Evolutionary conservation across 2,329 filamentous ascomycete species (phyloP), one percentile per base, ranked within the genome.

Genomic region (Colletotrichum sp.): DNA sequence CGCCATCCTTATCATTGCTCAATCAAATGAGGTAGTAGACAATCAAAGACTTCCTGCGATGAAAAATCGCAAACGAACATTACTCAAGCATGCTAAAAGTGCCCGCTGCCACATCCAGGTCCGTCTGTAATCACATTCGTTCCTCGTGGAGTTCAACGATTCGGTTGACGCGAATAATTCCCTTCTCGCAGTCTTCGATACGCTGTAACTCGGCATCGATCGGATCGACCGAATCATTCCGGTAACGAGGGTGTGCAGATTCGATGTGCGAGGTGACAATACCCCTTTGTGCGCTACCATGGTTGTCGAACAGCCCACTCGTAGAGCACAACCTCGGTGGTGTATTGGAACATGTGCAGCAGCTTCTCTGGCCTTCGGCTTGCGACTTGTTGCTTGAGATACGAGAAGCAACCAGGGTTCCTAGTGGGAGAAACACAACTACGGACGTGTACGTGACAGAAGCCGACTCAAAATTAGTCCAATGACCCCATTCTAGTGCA

Each of bases 401-500:
- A 47, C 86, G 85, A 76, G 89, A 87, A 9, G 89, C 89, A 16
- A 87, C 82, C 34, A 90, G 83, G 6, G 86, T 86, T 69, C 87
- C 89, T 1, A 90, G 83, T 0, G 89, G 88, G 1, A 91, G 83
- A 51, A 90, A 84, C 64, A 90, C 78, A 75, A 86, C 83, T 55
- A 90, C 87, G 0, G 87, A 85, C 0, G 88, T 89, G 55, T 85
- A 80, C 0, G 86, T 86, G 47, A 90, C 80, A 3, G 88, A 89
- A 27, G 83, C 87, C 21, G 87, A 78, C 74, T 90, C 88, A 75
- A 90, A 89, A 70, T 83, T 83, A 6, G 79, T 76, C 13, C 84
- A 84, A 13, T 80, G 76, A 29, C 79, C 81, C 77, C 85, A 87
- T 76, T 89, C 84, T 4, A 91, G 80, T 6, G 82, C 84, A 3